A percentile compares a stretch with the other conserved stretches of the same genome.
Conservation (phyloP, 345 rosid genomes). For the Eucalyptus marginata region DNA sequence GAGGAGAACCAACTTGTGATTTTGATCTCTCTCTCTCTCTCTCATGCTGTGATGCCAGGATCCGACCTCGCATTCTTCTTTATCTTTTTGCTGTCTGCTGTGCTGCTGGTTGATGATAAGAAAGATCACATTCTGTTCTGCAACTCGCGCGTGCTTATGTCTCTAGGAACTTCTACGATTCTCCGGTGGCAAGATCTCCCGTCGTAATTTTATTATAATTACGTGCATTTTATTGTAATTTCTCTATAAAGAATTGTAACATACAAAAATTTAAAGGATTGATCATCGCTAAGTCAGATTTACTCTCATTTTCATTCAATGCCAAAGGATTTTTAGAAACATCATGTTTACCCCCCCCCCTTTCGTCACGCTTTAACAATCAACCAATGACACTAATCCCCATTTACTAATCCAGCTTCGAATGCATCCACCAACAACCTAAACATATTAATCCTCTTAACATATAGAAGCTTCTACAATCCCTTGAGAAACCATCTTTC, state of each 20-base stretch:
- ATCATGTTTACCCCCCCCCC: too few relatives aligned
- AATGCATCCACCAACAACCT: neutral
- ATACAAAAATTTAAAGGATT: neutral
- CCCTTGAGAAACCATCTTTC: neutral
- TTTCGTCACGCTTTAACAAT: neutral
- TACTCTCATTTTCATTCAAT: neutral
- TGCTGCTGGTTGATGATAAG: neutral
- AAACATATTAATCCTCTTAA: neutral
- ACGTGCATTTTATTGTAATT: neutral
- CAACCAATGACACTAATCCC: neutral
- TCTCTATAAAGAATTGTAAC: neutral
- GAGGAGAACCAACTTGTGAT: neutral
- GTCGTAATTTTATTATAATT: neutral
- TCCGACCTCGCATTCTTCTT: neutral
- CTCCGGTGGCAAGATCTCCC: neutral
- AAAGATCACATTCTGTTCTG: neutral
- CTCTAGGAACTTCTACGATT: neutral
- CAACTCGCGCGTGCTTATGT: neutral
- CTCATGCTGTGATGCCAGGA: neutral
- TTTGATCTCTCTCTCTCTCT: neutral
- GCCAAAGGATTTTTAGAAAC: neutral
- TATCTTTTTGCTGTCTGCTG: neutral
- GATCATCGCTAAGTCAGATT: neutral
- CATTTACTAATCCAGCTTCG: neutral
- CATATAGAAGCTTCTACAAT: neutral